A percentile compares a stretch with the other conserved stretches of the same genome.
Conservation (phyloP, 2,329 filamentous ascomycete species). For the Geosmithia putterillii region DNA sequence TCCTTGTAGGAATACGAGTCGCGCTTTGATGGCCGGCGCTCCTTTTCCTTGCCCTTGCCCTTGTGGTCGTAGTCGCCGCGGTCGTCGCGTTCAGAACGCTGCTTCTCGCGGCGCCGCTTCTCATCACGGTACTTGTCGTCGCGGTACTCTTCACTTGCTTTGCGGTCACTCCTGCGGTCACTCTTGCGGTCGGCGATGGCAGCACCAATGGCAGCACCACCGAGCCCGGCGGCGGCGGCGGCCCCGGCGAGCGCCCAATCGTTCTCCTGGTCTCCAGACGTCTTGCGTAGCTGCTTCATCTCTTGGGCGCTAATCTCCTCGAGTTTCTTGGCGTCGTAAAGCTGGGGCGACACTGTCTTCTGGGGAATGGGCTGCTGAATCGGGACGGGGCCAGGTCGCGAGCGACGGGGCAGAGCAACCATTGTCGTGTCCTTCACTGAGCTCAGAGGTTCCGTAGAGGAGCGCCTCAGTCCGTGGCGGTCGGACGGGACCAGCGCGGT, state of each 20-base stretch:
- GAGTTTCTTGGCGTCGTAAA: conserved; percentile 44
- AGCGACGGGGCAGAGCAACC: conserved; percentile 22
- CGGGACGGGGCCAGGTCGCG: conserved; percentile 47
- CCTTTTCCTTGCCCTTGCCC: conserved; percentile 3
- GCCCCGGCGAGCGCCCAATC: conserved; percentile 33
- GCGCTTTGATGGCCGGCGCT: conserved; percentile 12
- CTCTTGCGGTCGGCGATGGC: conserved; percentile 6
- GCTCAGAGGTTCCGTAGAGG: conserved; percentile 8
- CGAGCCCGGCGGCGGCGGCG: conserved; percentile 35
- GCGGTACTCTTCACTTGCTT: conserved; percentile 2
- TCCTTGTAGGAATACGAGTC: conserved; percentile 15
- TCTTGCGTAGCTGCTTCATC: conserved; percentile 10
- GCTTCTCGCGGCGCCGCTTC: conserved; percentile 1
- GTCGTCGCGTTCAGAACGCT: conserved; percentile 8
- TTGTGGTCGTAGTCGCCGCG: conserved; percentile 7
- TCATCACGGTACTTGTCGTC: conserved; percentile 4
- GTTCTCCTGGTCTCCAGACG: conserved; percentile 22
- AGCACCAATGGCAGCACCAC: conserved; percentile 19
- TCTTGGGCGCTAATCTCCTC: conserved; percentile 22
- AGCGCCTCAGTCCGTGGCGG: conserved; percentile 9
- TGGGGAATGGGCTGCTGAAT: conserved; percentile 81
- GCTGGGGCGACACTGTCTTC: conserved; percentile 54
- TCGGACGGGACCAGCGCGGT: conserved; percentile 3
- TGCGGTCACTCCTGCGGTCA: conserved; percentile 9
- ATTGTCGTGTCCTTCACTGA: conserved; percentile 16